Evolutionary conservation across 2,329 filamentous ascomycete species (phyloP).

Genomic region (Xylariaceae sp.): DNA sequence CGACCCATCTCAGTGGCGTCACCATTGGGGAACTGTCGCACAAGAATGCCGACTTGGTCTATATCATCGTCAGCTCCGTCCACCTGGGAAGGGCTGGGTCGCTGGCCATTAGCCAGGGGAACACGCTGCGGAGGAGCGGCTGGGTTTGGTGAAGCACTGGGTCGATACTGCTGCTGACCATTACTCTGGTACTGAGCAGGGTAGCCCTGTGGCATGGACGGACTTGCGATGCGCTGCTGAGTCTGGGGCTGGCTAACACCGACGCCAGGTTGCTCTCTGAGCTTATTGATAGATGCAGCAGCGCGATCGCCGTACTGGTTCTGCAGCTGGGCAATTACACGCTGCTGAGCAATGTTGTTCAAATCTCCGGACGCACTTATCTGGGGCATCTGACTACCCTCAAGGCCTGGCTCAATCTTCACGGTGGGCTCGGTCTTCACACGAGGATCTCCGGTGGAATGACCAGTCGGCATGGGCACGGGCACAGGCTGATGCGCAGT

Average conservation of each 20-base stretch:
- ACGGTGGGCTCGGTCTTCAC: slow-evolving; percentile 43
- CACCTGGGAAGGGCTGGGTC: slow-evolving; percentile 53
- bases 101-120: slow-evolving; percentile 39
- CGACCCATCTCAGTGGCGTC: slow-evolving; percentile 52
- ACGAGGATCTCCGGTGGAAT: slow-evolving; percentile 32
- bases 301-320: slow-evolving; percentile 58
- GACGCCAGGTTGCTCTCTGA: slow-evolving; percentile 36
- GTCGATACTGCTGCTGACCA: slow-evolving; percentile 30
- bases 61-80: slow-evolving; percentile 66
- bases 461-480: slow-evolving; percentile 24
- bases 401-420: slow-evolving; percentile 44
- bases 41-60: slow-evolving; percentile 54
- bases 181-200: slow-evolving; percentile 26
- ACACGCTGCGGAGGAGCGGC: slow-evolving; percentile 31
- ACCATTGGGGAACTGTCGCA: slow-evolving; percentile 50
- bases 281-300: slow-evolving; percentile 60
- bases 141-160: slow-evolving; percentile 17
- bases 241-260: slow-evolving; percentile 23
- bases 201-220: slow-evolving; percentile 24
- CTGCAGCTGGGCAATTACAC: slow-evolving; percentile 53
- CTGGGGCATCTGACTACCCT: slow-evolving; percentile 25
- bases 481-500: slow-evolving; percentile 24
- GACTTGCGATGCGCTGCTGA: slow-evolving; percentile 26
- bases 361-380: slow-evolving; percentile 7
- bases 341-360: slow-evolving; percentile 26